Evolutionary conservation across 352 stramenopile species (phyloP).

Genomic region (Phytophthora sojae): DNA sequence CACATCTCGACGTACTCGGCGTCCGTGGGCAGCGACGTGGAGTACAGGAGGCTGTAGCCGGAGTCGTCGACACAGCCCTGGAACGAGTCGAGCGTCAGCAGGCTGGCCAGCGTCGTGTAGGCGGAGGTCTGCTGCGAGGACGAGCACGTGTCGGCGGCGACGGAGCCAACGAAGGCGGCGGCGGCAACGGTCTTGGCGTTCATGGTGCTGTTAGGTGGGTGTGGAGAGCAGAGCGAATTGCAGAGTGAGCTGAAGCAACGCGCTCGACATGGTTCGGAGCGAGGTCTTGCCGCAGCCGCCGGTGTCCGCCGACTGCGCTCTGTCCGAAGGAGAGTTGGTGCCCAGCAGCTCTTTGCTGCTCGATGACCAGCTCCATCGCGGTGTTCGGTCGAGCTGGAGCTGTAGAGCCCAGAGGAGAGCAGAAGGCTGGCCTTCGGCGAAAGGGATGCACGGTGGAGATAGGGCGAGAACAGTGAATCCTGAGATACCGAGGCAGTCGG

Average conservation of each 20-base stretch:
- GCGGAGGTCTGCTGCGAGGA: constrained; percentile 33
- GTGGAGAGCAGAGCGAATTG: constrained; percentile 18
- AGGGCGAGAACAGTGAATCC: constrained; percentile 21
- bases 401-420: not conserved
- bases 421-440: too few relatives aligned
- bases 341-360: constrained; percentile 24
- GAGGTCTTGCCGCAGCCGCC: not conserved
- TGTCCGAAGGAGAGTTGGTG: constrained; percentile 14
- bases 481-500: constrained; percentile 32
- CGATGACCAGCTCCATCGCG: not conserved
- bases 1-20: constrained; percentile 44
- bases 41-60: constrained; percentile 41
- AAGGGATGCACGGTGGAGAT: constrained; percentile 19
- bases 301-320: not conserved
- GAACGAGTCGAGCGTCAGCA: constrained; percentile 35
- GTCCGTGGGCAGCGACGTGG: constrained; percentile 33
- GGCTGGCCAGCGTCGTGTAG: constrained; percentile 38
- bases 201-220: constrained; percentile 28
- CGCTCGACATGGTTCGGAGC: not conserved
- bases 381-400: constrained; percentile 3
- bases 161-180: constrained; percentile 26
- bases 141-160: constrained; percentile 21
- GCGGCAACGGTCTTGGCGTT: constrained; percentile 35
- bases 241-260: constrained; percentile 27
- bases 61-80: constrained; percentile 36